Conservation (phyloP, 495 filamentous ascomycete genomes). For the Neurospora hispaniola region DNA sequence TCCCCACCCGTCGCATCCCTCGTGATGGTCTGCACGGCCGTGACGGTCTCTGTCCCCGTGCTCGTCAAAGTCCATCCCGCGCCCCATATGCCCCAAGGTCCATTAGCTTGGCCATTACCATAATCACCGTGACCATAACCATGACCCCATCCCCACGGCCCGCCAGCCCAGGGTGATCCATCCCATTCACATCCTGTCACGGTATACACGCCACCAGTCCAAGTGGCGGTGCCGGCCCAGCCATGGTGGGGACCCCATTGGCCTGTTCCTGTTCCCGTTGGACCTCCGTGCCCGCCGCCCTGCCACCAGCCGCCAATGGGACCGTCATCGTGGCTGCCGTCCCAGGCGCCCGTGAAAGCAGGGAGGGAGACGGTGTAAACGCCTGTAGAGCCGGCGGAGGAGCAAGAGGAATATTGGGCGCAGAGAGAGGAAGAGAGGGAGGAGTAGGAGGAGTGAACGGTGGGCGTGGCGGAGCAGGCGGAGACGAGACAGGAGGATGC, state of each 20-base stretch:
- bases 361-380: conserved; percentile 31
- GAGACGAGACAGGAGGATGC: conserved; percentile 25
- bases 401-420: conserved; percentile 27
- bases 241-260: not conserved
- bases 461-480: conserved; percentile 29
- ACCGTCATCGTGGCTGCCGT: conserved; percentile 12
- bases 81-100: conserved; percentile 37
- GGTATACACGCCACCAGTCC: conserved; percentile 34
- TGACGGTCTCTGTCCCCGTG: conserved; percentile 23
- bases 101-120: not conserved
- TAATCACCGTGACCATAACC: conserved; percentile 16
- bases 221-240: conserved; percentile 18
- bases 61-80: conserved; percentile 26
- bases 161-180: conserved; percentile 37
- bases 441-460: conserved; percentile 28
- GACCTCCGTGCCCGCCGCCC: not conserved
- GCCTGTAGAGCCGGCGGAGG: conserved; percentile 28
- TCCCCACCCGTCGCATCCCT: conserved; percentile 17
- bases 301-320: too few relatives aligned
- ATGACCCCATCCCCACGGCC: conserved; percentile 30
- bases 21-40: conserved; percentile 26
- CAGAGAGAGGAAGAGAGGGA: conserved; percentile 33
- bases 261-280: not conserved
- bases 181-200: conserved; percentile 37
- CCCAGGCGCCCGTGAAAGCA: conserved; percentile 31